A percentile compares a stretch with the other conserved stretches of the same genome.
Evolutionary conservation across 495 filamentous ascomycete species (phyloP).

Genomic region (Aspergillus hancockii): DNA sequence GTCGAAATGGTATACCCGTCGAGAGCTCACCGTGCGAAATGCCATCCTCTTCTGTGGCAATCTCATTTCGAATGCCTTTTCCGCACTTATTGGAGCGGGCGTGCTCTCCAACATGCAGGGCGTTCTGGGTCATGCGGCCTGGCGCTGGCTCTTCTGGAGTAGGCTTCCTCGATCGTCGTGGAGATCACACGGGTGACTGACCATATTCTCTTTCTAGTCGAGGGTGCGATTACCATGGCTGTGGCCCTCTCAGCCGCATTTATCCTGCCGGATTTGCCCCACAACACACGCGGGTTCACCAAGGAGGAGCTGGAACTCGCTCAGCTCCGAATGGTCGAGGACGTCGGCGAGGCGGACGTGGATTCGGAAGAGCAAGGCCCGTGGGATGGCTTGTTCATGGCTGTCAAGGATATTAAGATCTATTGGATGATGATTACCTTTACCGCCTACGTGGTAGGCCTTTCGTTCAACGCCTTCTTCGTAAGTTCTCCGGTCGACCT

Average conservation of each 20-base stretch:
- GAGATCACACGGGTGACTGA: not conserved
- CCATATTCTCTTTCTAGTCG: constrained; percentile 14
- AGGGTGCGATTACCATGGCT: constrained; percentile 34
- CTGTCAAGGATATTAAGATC: constrained; percentile 68
- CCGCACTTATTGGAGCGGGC: constrained; percentile 56
- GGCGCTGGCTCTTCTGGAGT: constrained; percentile 67
- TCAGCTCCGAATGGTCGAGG: constrained; percentile 69
- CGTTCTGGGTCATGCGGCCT: constrained; percentile 47
- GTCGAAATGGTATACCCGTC: constrained; percentile 49
- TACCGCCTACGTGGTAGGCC: constrained; percentile 35
- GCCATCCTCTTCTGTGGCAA: constrained; percentile 48
- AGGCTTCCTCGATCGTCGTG: not conserved
- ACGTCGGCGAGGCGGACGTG: constrained; percentile 74
- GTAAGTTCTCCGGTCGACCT: constrained; percentile 18
- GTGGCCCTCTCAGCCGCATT: constrained; percentile 49
- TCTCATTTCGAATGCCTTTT: constrained; percentile 63
- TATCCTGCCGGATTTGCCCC: constrained; percentile 72
- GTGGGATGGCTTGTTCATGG: constrained; percentile 65
- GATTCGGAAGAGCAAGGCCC: constrained; percentile 60
- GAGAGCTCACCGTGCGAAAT: constrained; percentile 43
- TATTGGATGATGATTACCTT: constrained; percentile 61
- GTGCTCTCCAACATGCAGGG: constrained; percentile 46
- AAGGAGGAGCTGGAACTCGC: constrained; percentile 68
- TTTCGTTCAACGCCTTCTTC: constrained; percentile 41
- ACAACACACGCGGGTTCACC: constrained; percentile 68